A percentile compares a stretch with the other conserved stretches of the same genome.
Conservation (phyloP, 1,139 yeast genomes). For the Spathaspora sp. region DNA sequence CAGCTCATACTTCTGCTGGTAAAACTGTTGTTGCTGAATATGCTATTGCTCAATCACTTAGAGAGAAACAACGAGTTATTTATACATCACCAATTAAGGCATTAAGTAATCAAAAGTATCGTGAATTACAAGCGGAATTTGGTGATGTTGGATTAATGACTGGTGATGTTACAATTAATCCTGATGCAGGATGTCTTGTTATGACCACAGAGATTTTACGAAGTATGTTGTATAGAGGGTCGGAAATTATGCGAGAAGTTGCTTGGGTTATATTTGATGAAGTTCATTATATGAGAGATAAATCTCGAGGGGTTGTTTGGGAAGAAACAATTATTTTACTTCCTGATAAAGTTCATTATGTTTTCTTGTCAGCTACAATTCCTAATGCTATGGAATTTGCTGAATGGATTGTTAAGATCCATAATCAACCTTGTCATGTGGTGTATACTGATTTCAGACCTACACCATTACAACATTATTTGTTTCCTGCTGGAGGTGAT, state of each 20-base stretch:
- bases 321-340: slow-evolving; percentile 94
- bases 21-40: slow-evolving; percentile 98
- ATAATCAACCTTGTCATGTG: slow-evolving; percentile 95
- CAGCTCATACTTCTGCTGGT: slow-evolving; percentile 99
- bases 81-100: slow-evolving; percentile 98
- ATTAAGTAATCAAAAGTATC: slow-evolving; percentile 89
- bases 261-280: slow-evolving; percentile 97
- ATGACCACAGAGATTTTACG: slow-evolving; percentile 97
- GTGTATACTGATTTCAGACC: slow-evolving; percentile 99
- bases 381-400: slow-evolving; percentile 99
- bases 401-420: slow-evolving; percentile 96
- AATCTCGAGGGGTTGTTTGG: slow-evolving; percentile 98
- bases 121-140: slow-evolving; percentile 89
- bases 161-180: slow-evolving; percentile 96
- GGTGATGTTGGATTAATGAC: slow-evolving; percentile 98
- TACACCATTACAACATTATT: slow-evolving; percentile 94
- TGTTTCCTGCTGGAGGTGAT: slow-evolving; percentile 96
- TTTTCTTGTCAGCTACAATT: slow-evolving; percentile 90
- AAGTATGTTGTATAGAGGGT: slow-evolving; percentile 90
- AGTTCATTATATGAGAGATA: slow-evolving; percentile 94
- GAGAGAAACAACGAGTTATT: slow-evolving; percentile 90
- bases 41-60: slow-evolving; percentile 91
- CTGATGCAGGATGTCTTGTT: slow-evolving; percentile 94
- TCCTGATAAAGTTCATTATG: slow-evolving; percentile 91
- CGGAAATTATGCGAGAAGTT: slow-evolving; percentile 93